Evolutionary conservation across 2,329 filamentous ascomycete genomes (phyloP).

Genomic region (Ustulina deusta): DNA sequence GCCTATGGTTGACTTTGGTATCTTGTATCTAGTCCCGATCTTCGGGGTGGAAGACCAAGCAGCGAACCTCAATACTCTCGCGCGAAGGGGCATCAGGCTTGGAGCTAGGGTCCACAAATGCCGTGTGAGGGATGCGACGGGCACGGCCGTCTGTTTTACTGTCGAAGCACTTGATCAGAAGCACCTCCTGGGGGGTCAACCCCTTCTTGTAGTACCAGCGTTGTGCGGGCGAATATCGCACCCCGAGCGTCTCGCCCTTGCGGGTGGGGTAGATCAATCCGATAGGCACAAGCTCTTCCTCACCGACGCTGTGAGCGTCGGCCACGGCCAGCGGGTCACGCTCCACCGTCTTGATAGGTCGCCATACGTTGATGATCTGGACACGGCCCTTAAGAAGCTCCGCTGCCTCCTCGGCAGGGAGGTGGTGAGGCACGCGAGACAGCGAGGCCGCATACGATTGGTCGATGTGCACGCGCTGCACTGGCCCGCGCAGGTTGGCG

Average conservation of each 20-base stretch:
- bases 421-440: conserved; percentile 58
- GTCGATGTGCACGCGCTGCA: conserved; percentile 68
- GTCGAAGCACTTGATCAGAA: conserved; percentile 73
- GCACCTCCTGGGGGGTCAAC: conserved; percentile 65
- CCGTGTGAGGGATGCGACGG: conserved; percentile 66
- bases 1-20: background rate
- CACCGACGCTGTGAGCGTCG: conserved; percentile 61
- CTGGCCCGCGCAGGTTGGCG: conserved; percentile 55
- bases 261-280: conserved; percentile 64
- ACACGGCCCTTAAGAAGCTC: conserved; percentile 60
- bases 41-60: conserved; percentile 64
- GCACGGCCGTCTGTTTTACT: conserved; percentile 66
- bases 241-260: conserved; percentile 62
- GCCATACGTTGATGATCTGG: conserved; percentile 68
- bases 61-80: conserved; percentile 70
- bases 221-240: conserved; percentile 57
- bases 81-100: conserved; percentile 59
- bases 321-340: conserved; percentile 68
- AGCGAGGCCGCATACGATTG: conserved; percentile 62
- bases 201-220: conserved; percentile 66
- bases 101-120: conserved; percentile 62
- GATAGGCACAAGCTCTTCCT: conserved; percentile 62
- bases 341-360: conserved; percentile 62
- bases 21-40: conserved; percentile 50
- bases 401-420: conserved; percentile 58